Percentiles rank a stretch among this genome's conserved stretches.
Evolutionary conservation across 192 early-diverging fungal genomes (phyloP).

Genomic region (Coemansia sp.): DNA sequence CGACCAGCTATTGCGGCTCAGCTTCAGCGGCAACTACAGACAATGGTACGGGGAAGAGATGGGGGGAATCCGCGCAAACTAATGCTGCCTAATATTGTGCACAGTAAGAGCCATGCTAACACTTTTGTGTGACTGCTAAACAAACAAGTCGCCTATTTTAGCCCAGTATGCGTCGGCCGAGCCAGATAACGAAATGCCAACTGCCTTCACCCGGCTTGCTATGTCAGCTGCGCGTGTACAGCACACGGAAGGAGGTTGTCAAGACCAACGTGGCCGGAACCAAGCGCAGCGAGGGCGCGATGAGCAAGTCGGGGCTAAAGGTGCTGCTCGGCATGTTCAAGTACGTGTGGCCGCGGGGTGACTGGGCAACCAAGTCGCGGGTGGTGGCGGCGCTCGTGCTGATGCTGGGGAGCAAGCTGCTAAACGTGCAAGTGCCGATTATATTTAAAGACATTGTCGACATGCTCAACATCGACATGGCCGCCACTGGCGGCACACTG

Average conservation of each 20-base stretch:
- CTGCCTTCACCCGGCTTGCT: neutral
- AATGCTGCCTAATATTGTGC: neutral
- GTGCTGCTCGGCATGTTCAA: slow-evolving; percentile 70
- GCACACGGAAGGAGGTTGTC: neutral
- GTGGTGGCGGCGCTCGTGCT: slow-evolving; percentile 81
- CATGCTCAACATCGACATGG: slow-evolving; percentile 64
- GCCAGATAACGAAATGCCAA: neutral
- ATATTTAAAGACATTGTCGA: slow-evolving; percentile 94
- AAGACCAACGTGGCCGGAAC: neutral
- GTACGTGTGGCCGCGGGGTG: slow-evolving; percentile 92
- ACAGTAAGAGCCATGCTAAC: too few relatives aligned
- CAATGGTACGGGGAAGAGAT: neutral
- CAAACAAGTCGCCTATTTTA: too few relatives aligned
- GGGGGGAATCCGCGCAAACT: neutral
- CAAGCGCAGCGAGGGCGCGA: slow-evolving; percentile 25
- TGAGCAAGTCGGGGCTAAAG: slow-evolving; percentile 43
- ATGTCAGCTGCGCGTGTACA: neutral
- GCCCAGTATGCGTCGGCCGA: neutral
- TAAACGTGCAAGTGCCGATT: slow-evolving; percentile 94
- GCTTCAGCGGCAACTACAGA: neutral
- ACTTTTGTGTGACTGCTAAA: too few relatives aligned
- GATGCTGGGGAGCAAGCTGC: slow-evolving; percentile 74
- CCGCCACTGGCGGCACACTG: slow-evolving; percentile 60
- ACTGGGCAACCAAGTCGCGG: slow-evolving; percentile 75
- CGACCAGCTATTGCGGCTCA: neutral